These are phyloP conservation scores for Zizania latifolia DNA, from an alignment of 176 grass and related monocot genomes.

Conservation along the genomic window DNA sequence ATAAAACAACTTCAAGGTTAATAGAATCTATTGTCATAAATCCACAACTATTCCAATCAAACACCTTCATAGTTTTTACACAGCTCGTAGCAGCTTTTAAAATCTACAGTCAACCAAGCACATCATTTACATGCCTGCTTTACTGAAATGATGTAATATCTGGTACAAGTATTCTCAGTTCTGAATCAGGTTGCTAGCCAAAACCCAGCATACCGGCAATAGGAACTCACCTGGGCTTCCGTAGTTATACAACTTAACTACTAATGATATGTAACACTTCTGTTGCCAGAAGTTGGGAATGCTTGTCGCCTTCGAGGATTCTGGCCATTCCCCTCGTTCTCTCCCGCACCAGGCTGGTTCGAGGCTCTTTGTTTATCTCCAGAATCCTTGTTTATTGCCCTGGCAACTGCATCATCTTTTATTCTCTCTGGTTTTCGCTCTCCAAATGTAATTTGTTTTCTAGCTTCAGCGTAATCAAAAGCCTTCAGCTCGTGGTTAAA, in stretches of 20 bases:
- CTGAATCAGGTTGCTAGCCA: slow-evolving; percentile 4
- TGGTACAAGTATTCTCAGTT: slow-evolving; percentile 20
- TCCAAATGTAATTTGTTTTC: slow-evolving; percentile 51
- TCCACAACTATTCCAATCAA: too few relatives aligned
- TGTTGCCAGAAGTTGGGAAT: slow-evolving; percentile 82
- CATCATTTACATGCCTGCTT: neutral
- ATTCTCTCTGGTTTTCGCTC: slow-evolving; percentile 30
- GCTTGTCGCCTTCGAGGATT: slow-evolving; percentile 61
- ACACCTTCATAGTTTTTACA: too few relatives aligned
- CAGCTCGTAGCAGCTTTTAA: too few relatives aligned
- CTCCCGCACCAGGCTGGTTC: slow-evolving; percentile 9
- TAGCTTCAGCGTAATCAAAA: slow-evolving; percentile 70
- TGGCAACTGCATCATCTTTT: slow-evolving; percentile 37
- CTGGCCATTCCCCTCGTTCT: slow-evolving; percentile 39
- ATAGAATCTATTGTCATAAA: too few relatives aligned
- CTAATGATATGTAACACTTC: slow-evolving; percentile 58
- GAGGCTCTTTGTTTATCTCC: slow-evolving; percentile 9
- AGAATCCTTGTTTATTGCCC: slow-evolving; percentile 35
- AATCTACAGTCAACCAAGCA: too few relatives aligned
- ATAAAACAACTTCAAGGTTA: too few relatives aligned
- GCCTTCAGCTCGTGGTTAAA: slow-evolving; percentile 38
- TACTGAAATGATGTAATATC: neutral
- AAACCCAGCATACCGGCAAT: too few relatives aligned
- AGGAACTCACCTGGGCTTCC: too few relatives aligned
- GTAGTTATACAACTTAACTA: slow-evolving; percentile 5